These are phyloP conservation scores for Saturnispora dispora DNA, from an alignment of 805 yeast genomes.

Conservation along the genomic window DNA sequence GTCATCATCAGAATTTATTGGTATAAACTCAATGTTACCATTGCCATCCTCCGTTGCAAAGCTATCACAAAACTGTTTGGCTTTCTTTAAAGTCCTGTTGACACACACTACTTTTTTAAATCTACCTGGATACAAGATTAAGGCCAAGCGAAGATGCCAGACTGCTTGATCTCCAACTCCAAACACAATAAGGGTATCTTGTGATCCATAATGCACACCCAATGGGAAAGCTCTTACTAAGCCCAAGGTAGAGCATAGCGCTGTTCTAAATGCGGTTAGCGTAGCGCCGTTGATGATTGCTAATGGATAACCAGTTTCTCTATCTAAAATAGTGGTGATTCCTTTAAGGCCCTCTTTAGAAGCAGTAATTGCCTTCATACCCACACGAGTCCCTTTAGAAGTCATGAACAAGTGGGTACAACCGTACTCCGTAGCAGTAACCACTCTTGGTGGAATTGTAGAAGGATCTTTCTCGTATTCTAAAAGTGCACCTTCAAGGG, in stretches of 20 bases:
- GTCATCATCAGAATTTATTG: conserved; percentile 15
- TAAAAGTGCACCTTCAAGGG: conserved; percentile 30
- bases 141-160: conserved; percentile 49
- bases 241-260: conserved; percentile 45
- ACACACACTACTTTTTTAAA: conserved; percentile 36
- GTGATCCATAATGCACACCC: conserved; percentile 11
- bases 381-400: conserved; percentile 45
- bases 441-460: conserved; percentile 48
- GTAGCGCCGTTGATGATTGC: conserved; percentile 52
- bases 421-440: conserved; percentile 32
- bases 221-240: conserved; percentile 30
- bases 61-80: conserved; percentile 24
- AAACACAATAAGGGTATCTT: conserved; percentile 31
- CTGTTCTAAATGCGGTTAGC: conserved; percentile 60
- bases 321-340: conserved; percentile 41
- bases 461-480: conserved; percentile 36
- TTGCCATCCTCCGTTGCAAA: conserved; percentile 27
- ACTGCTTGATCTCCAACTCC: conserved; percentile 59
- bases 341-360: conserved; percentile 55
- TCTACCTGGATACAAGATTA: conserved; percentile 30
- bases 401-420: conserved; percentile 56
- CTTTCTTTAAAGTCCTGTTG: conserved; percentile 37
- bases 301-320: conserved; percentile 38
- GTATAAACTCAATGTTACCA: conserved; percentile 15
- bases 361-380: conserved; percentile 52